Percentiles rank a stretch among this genome's conserved stretches.
Evolutionary conservation across 148 eudicot species (phyloP).

Genomic region (Rhododendron henanense): DNA sequence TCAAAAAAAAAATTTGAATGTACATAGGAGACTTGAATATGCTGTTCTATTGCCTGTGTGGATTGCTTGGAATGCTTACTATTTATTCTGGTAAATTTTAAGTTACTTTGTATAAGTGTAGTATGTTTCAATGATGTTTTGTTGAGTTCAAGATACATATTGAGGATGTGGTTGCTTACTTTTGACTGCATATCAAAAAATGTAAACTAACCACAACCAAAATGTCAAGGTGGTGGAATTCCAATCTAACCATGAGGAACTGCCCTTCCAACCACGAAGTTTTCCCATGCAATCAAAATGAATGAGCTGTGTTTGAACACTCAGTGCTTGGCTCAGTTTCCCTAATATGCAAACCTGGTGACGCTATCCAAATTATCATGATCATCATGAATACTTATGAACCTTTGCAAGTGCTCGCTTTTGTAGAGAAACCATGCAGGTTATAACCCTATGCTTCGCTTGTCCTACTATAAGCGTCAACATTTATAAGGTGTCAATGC

Average conservation of each 20-base stretch:
- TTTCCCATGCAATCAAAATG: not conserved
- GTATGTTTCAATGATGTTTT: not conserved
- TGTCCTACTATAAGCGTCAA: not conserved
- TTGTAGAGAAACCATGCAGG: not conserved
- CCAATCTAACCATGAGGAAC: not conserved
- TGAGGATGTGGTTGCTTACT: not conserved
- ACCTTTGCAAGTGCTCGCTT: not conserved
- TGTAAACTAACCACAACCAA: not conserved
- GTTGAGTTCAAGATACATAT: not conserved
- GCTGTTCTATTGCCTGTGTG: not conserved
- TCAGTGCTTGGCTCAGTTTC: not conserved
- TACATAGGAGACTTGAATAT: not conserved
- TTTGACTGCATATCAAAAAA: not conserved
- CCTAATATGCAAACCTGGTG: not conserved
- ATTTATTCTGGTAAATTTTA: not conserved
- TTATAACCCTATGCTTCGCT: not conserved
- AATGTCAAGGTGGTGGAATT: not conserved
- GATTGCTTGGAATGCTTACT: not conserved
- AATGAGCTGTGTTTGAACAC: not conserved
- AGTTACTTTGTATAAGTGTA: not conserved
- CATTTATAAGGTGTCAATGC: not conserved
- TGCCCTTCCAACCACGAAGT: not conserved
- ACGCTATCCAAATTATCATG: not conserved
- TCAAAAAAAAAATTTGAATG: not conserved
- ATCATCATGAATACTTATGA: not conserved